These are phyloP conservation scores for Sclerotinia trifoliorum DNA, from an alignment of 2,329 filamentous ascomycete genomes.

Conservation along the genomic window DNA sequence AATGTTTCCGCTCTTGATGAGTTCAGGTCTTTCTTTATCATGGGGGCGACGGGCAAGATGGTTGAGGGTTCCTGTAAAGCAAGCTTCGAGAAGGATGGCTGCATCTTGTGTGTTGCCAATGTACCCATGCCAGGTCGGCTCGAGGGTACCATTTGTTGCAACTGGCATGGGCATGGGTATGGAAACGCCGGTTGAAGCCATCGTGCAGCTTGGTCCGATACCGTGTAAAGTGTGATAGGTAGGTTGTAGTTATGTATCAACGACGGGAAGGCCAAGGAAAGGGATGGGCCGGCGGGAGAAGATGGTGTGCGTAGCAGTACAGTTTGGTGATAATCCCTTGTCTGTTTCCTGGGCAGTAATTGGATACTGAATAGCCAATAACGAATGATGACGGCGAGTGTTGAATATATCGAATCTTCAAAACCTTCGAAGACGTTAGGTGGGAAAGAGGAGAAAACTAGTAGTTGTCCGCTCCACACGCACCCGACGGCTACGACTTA, in stretches of 20 bases:
- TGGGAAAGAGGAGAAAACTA: background rate
- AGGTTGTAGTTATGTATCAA: slow-evolving; percentile 1
- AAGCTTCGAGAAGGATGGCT: slow-evolving; percentile 76
- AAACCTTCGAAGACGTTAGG: background rate
- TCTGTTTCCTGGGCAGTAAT: background rate
- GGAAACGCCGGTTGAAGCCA: slow-evolving; percentile 8
- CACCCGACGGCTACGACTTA: background rate
- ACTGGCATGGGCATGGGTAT: slow-evolving; percentile 24
- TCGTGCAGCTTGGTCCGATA: background rate
- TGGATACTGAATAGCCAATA: background rate
- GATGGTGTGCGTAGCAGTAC: background rate
- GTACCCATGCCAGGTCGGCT: slow-evolving; percentile 34
- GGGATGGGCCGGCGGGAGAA: background rate
- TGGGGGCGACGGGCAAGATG: slow-evolving; percentile 83
- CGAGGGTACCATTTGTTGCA: slow-evolving; percentile 29
- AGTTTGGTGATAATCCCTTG: background rate
- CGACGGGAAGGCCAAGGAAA: background rate
- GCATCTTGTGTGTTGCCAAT: slow-evolving; percentile 52
- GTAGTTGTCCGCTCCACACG: background rate
- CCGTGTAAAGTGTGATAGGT: background rate
- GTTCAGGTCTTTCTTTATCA: slow-evolving; percentile 72
- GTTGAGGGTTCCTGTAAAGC: slow-evolving; percentile 64
- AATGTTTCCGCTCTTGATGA: slow-evolving; percentile 81
- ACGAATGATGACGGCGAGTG: background rate
- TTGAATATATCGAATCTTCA: background rate